Conservation (phyloP, 2,329 filamentous ascomycete genomes). For the Didymella pinodella region DNA sequence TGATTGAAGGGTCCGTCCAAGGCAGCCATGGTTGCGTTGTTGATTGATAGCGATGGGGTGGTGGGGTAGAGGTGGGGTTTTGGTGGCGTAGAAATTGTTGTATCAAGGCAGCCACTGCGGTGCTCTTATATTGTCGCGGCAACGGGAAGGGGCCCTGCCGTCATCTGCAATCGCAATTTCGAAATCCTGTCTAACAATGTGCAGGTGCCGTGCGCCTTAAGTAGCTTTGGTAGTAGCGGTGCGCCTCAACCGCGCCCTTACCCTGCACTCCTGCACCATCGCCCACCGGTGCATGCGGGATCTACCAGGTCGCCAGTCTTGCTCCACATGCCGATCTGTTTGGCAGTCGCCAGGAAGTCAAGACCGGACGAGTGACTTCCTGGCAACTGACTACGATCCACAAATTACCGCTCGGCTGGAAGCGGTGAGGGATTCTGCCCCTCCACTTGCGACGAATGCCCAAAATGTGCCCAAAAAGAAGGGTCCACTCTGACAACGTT, state of each 20-base stretch:
- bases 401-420: not conserved
- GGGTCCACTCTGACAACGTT: not conserved
- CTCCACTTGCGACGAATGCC: not conserved
- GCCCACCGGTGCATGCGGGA: not conserved
- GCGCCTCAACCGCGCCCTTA: slow-evolving; percentile 5
- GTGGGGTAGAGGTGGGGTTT: not conserved
- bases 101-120: slow-evolving; percentile 3
- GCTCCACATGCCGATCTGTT: slow-evolving; percentile 2
- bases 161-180: slow-evolving; percentile 14
- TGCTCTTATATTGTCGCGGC: slow-evolving; percentile 7
- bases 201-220: slow-evolving; percentile 13
- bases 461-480: not conserved
- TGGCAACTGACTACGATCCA: not conserved
- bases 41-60: not conserved
- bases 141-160: not conserved
- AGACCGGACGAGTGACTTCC: slow-evolving; percentile 1
- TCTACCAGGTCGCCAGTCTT: not conserved
- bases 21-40: not conserved
- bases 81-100: not conserved
- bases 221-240: slow-evolving; percentile 5
- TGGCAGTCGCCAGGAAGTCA: not conserved
- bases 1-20: slow-evolving; percentile 12
- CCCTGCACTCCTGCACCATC: not conserved
- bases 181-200: slow-evolving; percentile 2
- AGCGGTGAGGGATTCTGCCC: slow-evolving; percentile 1